Evolutionary conservation across 2,329 filamentous ascomycete genomes (phyloP), one percentile per base, ranked within the genome.

Genomic region (Beauveria caledonica): DNA sequence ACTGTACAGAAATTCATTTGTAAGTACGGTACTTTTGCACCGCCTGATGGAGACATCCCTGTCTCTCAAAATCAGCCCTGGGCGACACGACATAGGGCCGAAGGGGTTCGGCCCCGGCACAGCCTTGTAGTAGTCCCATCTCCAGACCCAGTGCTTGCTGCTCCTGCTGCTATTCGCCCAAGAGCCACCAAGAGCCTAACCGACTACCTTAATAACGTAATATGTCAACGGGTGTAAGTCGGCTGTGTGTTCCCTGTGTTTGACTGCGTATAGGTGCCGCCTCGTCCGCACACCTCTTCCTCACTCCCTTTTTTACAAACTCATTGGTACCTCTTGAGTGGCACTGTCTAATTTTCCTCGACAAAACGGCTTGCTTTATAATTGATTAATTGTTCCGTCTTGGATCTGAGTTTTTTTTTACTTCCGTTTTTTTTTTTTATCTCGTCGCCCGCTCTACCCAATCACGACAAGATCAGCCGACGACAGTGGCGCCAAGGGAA

Each of bases 71-170:
- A 33, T 11, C 44, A 33, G 5, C 29, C 29, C 29, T 33, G 29
- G 11, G 29, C 29, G 10, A 33, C 10, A 11, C 10, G 10, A 33
- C 29, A 53, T 53, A 53, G 33, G 33, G 55, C 46, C 55, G 55
- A 58, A 51, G 53, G 53, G 21, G 36, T 51, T 58, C 55, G 55
- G 55, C 33, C 36, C 46, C 55, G 46, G 55, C 55, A 51, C 55
- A 58, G 55, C 55, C 55, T 58, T 58, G 55, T 50, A 49, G 27
- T 7, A 21, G 39, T 33, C 15, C 42, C 42, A 45, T 36, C 42
- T 53, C 50, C 53, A 55, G 52, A 27, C 36, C 51, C 27, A 17
- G 19, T 11, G 36, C 21, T n/a, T 15, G 8, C 36, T 23, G 19
- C 15, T 36, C 13, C 13, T 10, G 13, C 21, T 19, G 45, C 15